Evolutionary conservation across 148 eudicot genomes (phyloP).

Genomic region (Fallopia convolvulus): DNA sequence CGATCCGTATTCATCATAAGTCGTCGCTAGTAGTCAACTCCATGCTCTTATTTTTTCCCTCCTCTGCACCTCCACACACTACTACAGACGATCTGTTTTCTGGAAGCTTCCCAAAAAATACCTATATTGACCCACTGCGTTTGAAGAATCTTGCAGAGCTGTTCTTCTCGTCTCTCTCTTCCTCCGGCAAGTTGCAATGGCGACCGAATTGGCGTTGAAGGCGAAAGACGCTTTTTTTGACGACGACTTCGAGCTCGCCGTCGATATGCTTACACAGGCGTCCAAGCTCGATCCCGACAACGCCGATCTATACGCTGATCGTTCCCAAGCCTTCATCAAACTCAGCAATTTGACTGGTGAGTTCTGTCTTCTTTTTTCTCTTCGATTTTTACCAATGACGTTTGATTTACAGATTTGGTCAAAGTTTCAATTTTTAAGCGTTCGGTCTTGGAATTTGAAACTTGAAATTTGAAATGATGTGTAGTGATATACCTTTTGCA

Average conservation of each 20-base stretch:
- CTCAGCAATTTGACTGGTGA: constrained; percentile 74
- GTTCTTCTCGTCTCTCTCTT: not conserved
- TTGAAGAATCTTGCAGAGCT: not conserved
- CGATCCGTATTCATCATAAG: not conserved
- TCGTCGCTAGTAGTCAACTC: constrained; percentile 4
- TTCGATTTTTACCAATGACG: not conserved
- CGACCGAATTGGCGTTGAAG: constrained; percentile 51
- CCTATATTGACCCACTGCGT: not conserved
- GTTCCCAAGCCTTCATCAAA: constrained; percentile 92
- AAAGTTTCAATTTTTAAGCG: not conserved
- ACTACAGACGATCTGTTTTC: not conserved
- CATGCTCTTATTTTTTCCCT: not conserved
- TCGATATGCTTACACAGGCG: constrained; percentile 74
- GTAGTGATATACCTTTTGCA: not conserved
- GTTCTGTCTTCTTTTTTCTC: not conserved
- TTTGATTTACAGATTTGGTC: not conserved
- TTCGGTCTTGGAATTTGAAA: not conserved
- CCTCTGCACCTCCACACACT: not conserved
- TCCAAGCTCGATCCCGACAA: constrained; percentile 47
- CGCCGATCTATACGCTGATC: constrained; percentile 72
- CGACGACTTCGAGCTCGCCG: constrained; percentile 95
- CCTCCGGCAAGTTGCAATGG: constrained; percentile 20
- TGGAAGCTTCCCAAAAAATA: not conserved
- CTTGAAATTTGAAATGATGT: not conserved
- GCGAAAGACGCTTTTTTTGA: constrained; percentile 95